phyloP scores from a whole-genome alignment of 108 stramenopile genomes.

The Stephanodiscus minutulus region DNA sequence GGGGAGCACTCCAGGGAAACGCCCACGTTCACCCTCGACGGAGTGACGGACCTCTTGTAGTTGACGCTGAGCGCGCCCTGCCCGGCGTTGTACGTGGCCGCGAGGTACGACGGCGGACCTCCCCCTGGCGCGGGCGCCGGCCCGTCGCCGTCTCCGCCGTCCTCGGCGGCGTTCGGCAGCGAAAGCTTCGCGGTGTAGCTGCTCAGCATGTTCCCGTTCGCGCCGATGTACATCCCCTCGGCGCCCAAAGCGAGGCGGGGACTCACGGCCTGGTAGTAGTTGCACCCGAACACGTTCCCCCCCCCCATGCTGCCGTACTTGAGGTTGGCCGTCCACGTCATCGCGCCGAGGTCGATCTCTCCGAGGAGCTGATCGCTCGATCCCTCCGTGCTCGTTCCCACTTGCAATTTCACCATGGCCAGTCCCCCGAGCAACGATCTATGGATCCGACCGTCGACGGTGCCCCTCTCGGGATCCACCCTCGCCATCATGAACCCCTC shows the following conservation, averaged over 20 bases:
- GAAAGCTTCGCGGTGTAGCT: conserved; percentile 77
- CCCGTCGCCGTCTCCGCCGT: conserved; percentile 11
- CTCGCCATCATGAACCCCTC: conserved; percentile 64
- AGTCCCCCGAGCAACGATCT: conserved; percentile 68
- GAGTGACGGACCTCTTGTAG: conserved; percentile 80
- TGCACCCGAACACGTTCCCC: conserved; percentile 70
- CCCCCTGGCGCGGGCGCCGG: conserved; percentile 12
- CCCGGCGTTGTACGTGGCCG: conserved; percentile 67
- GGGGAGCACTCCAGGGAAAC: conserved; percentile 55
- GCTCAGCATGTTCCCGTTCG: conserved; percentile 63
- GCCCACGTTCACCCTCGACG: conserved; percentile 75
- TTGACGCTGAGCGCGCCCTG: conserved; percentile 63
- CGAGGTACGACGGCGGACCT: conserved; percentile 54
- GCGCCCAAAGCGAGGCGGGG: conserved; percentile 71
- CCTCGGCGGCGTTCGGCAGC: conserved; percentile 23
- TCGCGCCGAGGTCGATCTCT: conserved; percentile 75
- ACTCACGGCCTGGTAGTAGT: conserved; percentile 80
- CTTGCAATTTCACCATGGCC: conserved; percentile 74
- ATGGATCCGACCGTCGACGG: conserved; percentile 82
- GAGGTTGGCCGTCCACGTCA: conserved; percentile 83
- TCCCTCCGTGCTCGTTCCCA: conserved; percentile 60
- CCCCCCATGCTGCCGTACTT: conserved; percentile 90
- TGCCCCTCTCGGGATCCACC: conserved; percentile 62
- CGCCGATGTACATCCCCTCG: conserved; percentile 85
- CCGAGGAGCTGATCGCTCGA: conserved; percentile 69